Conservation (phyloP, 2,329 filamentous ascomycete species). For the Stemphylium beticola region DNA sequence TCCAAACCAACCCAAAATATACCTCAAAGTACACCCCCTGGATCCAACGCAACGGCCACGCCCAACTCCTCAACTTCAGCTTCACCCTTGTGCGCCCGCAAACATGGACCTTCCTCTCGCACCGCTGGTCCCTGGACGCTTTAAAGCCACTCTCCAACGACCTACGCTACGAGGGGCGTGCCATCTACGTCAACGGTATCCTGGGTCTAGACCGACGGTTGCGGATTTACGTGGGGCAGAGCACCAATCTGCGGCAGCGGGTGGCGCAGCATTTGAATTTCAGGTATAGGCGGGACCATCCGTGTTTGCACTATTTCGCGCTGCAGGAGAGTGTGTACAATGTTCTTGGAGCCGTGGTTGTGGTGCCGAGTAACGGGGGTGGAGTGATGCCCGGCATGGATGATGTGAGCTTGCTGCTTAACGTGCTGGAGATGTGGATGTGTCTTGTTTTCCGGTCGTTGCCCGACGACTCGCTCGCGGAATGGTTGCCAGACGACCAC, state of each 20-base stretch:
- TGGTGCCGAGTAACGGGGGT: slow-evolving; percentile 16
- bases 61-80: slow-evolving; percentile 26
- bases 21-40: slow-evolving; percentile 29
- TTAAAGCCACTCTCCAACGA: slow-evolving; percentile 34
- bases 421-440: slow-evolving; percentile 48
- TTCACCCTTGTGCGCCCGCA: slow-evolving; percentile 28
- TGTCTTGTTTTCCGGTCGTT: slow-evolving; percentile 40
- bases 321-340: slow-evolving; percentile 40
- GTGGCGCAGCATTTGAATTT: slow-evolving; percentile 44
- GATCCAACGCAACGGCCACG: slow-evolving; percentile 21
- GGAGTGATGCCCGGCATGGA: slow-evolving; percentile 34
- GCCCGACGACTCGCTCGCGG: slow-evolving; percentile 21
- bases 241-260: slow-evolving; percentile 30
- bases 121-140: slow-evolving; percentile 29
- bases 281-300: slow-evolving; percentile 44
- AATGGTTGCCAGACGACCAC: slow-evolving; percentile 30
- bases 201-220: slow-evolving; percentile 31
- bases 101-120: slow-evolving; percentile 28
- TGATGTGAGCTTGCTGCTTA: slow-evolving; percentile 33
- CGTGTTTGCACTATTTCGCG: slow-evolving; percentile 43
- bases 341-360: slow-evolving; percentile 31
- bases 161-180: slow-evolving; percentile 27
- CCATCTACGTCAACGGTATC: slow-evolving; percentile 37
- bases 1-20: slow-evolving; percentile 22
- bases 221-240: slow-evolving; percentile 43